Evolutionary conservation across 164 flowering plant genomes (phyloP), one percentile per base, ranked within the genome.

Genomic region (Chimonanthus salicifolius): DNA sequence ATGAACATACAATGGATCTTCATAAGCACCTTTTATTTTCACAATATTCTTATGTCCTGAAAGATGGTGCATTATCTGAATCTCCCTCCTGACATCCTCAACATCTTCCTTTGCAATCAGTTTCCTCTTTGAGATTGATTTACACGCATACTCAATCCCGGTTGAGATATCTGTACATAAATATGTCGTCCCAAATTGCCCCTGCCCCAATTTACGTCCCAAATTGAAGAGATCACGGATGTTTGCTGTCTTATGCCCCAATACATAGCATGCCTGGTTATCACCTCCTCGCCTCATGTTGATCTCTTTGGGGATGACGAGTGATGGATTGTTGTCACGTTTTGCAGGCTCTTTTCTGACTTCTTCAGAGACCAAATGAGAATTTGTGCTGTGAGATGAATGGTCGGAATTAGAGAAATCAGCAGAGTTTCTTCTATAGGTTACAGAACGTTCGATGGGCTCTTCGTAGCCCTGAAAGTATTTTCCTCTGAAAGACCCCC

Each of bases 201-300:
- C 87, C 75, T 81, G 85, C 44, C 87, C 87, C 18, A 84, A 63
- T 62, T 84, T 78, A 47, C 79, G 79, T 5, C 84, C 84, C 21
- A 84, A 60, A 18, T 70, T 78, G 74, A 77, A 83, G 62, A 82
- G 73, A 65, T 94, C 96, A 20, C 90, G 89, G 72, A 94, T 89
- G 64, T 89, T 88, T 0, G 86, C 80, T 51, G 98, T 94, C 84
- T 75, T 87, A 65, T 94, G 98, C 67, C 93, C 97, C 77, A 94
- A 80, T 0, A 94, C 97, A 78, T 81, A 90, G 49, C 82, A 89
- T 63, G 87, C 63, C 70, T 90, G 95, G 73, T 76, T 86, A 33
- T 86, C 89, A 20, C 69, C 43, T 58, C 84, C 80, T 20, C 91
- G 83, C 71, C 85, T 90, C 97, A 92, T 90, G 80, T 49, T 77